These are phyloP conservation scores for Laguncularia racemosa DNA, from an alignment of 345 rosid species.

Conservation along the genomic window DNA sequence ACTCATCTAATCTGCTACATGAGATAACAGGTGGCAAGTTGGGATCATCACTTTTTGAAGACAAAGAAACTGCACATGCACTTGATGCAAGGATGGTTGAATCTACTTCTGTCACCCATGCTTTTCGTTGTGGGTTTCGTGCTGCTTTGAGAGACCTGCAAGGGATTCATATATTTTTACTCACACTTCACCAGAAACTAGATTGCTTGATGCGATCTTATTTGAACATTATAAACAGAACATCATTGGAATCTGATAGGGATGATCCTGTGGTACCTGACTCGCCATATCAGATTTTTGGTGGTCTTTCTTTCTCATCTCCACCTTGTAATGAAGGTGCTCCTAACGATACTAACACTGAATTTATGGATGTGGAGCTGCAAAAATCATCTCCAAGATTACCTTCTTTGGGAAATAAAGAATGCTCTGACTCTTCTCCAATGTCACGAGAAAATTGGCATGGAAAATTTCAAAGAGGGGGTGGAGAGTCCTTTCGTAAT, in stretches of 20 bases:
- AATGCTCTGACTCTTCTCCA: constrained; percentile 60
- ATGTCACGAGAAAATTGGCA: constrained; percentile 72
- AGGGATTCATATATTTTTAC: constrained; percentile 84
- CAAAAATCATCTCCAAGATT: constrained; percentile 49
- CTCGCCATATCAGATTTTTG: constrained; percentile 41
- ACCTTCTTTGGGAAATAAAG: constrained; percentile 60
- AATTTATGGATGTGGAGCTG: constrained; percentile 54
- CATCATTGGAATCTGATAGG: constrained; percentile 61
- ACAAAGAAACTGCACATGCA: constrained; percentile 17
- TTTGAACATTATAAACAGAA: constrained; percentile 56
- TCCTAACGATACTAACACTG: constrained; percentile 42
- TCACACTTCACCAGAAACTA: constrained; percentile 87
- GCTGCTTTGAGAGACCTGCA: constrained; percentile 90
- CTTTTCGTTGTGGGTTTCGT: constrained; percentile 79
- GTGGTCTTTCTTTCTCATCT: constrained; percentile 34
- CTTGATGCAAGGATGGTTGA: constrained; percentile 19
- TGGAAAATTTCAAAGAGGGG: constrained; percentile 50
- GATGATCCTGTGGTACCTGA: constrained; percentile 61
- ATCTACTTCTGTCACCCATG: constrained; percentile 42
- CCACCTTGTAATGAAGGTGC: constrained; percentile 51
- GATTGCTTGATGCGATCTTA: constrained; percentile 67
- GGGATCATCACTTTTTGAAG: constrained; percentile 45
- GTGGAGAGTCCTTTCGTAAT: constrained; percentile 65
- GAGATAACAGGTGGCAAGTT: constrained; percentile 81
- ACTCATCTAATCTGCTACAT: constrained; percentile 57